Percentiles rank a stretch among this genome's conserved stretches.
These are phyloP conservation scores for Colletotrichum sp. DNA, from an alignment of 2,329 filamentous ascomycete genomes.

Conservation along the genomic window DNA sequence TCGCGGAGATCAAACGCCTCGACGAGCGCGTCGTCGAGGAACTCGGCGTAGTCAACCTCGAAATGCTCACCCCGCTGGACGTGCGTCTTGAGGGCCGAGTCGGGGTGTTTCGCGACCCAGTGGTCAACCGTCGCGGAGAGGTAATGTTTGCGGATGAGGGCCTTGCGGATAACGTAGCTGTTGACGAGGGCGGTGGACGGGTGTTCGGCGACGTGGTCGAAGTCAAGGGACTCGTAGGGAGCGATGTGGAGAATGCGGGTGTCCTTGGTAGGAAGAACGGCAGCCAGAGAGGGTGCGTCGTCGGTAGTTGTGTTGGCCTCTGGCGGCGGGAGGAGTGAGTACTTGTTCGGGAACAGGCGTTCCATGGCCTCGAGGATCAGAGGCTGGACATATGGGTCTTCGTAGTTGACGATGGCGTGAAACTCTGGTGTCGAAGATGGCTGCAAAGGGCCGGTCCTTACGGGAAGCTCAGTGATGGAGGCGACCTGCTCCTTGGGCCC, in stretches of 20 bases:
- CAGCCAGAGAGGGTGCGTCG: constrained; percentile 38
- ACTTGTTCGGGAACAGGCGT: constrained; percentile 60
- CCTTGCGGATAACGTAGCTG: constrained; percentile 94
- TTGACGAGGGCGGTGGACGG: constrained; percentile 73
- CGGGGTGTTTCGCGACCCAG: constrained; percentile 85
- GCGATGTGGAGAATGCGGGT: constrained; percentile 75
- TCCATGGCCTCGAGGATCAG: constrained; percentile 78
- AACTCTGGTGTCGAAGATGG: constrained; percentile 24
- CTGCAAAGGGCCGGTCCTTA: constrained; percentile 18
- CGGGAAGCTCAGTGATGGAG: background rate
- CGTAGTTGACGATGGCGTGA: constrained; percentile 81
- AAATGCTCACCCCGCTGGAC: constrained; percentile 84
- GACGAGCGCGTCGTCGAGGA: constrained; percentile 88
- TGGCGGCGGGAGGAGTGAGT: constrained; percentile 58
- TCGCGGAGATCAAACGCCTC: constrained; percentile 89
- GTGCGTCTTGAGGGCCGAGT: constrained; percentile 70
- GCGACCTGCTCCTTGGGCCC: background rate
- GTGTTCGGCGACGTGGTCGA: constrained; percentile 72
- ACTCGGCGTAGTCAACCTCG: constrained; percentile 96
- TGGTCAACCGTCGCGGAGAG: constrained; percentile 81
- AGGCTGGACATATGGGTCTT: constrained; percentile 87
- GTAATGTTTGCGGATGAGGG: constrained; percentile 95
- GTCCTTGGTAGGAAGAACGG: constrained; percentile 35
- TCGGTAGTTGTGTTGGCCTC: constrained; percentile 34
- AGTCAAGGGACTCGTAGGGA: constrained; percentile 88